Evolutionary conservation across 495 filamentous ascomycete genomes (phyloP).

Genomic region (Neurospora discreta): DNA sequence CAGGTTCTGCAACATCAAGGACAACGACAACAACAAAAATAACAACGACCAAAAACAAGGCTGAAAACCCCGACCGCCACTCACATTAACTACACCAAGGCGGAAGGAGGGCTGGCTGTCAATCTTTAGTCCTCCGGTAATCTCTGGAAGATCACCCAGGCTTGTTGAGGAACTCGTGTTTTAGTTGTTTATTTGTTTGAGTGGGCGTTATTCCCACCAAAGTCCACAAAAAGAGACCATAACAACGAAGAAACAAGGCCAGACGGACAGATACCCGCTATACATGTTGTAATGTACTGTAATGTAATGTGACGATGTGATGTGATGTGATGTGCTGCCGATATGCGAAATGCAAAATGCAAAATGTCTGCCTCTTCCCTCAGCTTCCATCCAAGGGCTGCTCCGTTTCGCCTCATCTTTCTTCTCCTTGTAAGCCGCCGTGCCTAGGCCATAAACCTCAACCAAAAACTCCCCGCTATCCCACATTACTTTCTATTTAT

Average conservation of each 20-base stretch:
- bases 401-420: neutral
- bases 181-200: neutral
- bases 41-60: no score
- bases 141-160: no score
- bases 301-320: neutral
- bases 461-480: neutral
- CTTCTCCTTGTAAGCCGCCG: neutral
- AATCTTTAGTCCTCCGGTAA: no score
- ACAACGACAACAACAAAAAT: no score
- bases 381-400: neutral
- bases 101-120: no score
- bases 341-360: neutral
- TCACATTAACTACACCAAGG: no score
- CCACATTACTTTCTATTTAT: neutral
- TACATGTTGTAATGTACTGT: neutral
- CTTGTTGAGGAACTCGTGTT: no score
- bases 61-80: no score
- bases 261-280: neutral
- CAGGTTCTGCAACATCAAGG: no score
- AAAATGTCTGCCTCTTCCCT: neutral
- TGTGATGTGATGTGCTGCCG: neutral
- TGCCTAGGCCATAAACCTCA: neutral
- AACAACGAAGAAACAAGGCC: neutral
- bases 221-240: neutral
- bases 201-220: neutral